Conservation (phyloP, 441 rosid species). For the Rhodomyrtus psidioides region DNA sequence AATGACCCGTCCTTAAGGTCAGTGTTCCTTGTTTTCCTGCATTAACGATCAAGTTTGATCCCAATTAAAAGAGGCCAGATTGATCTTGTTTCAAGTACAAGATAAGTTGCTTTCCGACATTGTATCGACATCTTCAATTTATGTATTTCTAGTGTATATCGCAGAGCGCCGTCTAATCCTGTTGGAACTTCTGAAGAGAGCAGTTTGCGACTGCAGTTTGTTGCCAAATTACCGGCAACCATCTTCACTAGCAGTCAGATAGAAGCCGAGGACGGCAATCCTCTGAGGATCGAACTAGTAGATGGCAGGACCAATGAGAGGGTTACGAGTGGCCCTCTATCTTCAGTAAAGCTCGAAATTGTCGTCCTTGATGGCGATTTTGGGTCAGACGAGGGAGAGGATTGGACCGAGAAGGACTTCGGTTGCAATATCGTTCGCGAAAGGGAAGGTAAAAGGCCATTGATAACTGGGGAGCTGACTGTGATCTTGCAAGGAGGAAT, state of each 20-base stretch:
- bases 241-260: slow-evolving; percentile 50
- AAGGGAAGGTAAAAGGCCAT: slow-evolving; percentile 59
- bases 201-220: slow-evolving; percentile 32
- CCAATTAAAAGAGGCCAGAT: background rate
- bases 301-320: slow-evolving; percentile 27
- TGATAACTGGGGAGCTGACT: slow-evolving; percentile 51
- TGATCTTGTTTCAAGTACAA: background rate
- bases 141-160: background rate
- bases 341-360: slow-evolving; percentile 46
- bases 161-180: slow-evolving; percentile 19
- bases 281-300: slow-evolving; percentile 32
- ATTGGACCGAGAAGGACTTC: slow-evolving; percentile 51
- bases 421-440: slow-evolving; percentile 27
- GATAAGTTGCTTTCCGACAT: background rate
- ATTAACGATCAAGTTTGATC: background rate
- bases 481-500: slow-evolving; percentile 39
- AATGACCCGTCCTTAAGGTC: slow-evolving; percentile 19
- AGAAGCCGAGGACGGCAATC: slow-evolving; percentile 27
- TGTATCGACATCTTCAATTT: background rate
- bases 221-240: slow-evolving; percentile 18
- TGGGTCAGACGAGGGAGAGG: slow-evolving; percentile 27
- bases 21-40: background rate
- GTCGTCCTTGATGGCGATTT: slow-evolving; percentile 58
- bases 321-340: slow-evolving; percentile 31
- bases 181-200: slow-evolving; percentile 19